Percentiles rank a stretch among this genome's conserved stretches.
Evolutionary conservation across 768 basidiomycete genomes (phyloP).

Genomic region (Pseudohyphozyma bogoriensis): DNA sequence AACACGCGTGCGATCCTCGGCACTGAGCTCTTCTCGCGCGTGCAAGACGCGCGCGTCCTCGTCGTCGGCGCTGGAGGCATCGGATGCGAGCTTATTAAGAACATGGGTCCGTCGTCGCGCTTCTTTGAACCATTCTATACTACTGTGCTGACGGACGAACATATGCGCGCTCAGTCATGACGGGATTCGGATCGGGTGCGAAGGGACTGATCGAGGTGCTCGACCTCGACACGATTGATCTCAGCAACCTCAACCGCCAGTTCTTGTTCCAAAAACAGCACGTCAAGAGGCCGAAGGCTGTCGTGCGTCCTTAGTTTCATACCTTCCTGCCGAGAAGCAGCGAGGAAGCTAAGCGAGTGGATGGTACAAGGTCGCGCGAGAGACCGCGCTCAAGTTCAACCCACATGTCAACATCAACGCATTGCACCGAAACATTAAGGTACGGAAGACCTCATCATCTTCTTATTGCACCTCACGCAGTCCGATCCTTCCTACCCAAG

Average conservation of each 20-base stretch:
- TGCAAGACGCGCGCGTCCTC: slow-evolving; percentile 46
- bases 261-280: slow-evolving; percentile 96
- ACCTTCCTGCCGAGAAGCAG: not conserved
- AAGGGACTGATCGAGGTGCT: slow-evolving; percentile 39
- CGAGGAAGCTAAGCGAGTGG: not conserved
- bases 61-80: slow-evolving; percentile 76
- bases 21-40: slow-evolving; percentile 49
- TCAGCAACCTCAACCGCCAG: slow-evolving; percentile 93
- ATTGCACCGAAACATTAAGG: slow-evolving; percentile 92
- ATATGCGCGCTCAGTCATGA: slow-evolving; percentile 18
- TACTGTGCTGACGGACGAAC: not conserved
- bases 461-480: too few species aligned
- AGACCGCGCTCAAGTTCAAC: slow-evolving; percentile 72
- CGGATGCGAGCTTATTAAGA: slow-evolving; percentile 94
- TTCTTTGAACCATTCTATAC: not conserved
- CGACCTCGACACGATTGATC: slow-evolving; percentile 95
- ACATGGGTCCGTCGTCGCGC: slow-evolving; percentile 74
- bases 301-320: slow-evolving; percentile 46
- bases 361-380: slow-evolving; percentile 58
- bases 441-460: slow-evolving; percentile 46
- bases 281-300: slow-evolving; percentile 88
- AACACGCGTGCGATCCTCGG: slow-evolving; percentile 76
- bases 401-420: slow-evolving; percentile 78
- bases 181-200: slow-evolving; percentile 11
- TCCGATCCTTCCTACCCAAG: not conserved